Base-by-base conservation (phyloP, 164 flowering plant genomes). In the Chloranthus sessilifolius region DNA sequence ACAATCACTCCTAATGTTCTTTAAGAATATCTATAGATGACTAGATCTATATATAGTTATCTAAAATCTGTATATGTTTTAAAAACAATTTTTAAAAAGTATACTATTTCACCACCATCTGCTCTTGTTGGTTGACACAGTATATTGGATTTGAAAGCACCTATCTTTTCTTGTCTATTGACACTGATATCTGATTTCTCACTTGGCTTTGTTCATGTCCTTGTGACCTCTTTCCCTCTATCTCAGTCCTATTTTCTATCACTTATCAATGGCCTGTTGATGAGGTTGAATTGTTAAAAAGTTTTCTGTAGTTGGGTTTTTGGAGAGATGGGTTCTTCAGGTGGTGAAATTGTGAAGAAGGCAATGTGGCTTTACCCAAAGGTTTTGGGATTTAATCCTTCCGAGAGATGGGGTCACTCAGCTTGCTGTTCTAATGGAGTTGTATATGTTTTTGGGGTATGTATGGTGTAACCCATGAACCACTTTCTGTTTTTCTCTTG, bases 381-480 rank as follows among this genome's bases (percentile, higher is more conserved):
- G 69, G 76, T 77, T 35, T 44, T 68, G 52, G 96, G 95, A 3
- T 74, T 71, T 43, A 67, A 64, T 51, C 98, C 96, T 65, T 72
- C 89, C 50, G 88, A 87, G 58, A 83, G 98, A 85, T 91, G 98
- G 96, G 98, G 98, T 22, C 98, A 91, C 59, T 79, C 96, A 52
- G 81, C 95, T 68, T 87, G 91, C 61, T 80, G 48, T 49, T 81
- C 67, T 55, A 68, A 78, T 61, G 88, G 89, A 1, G 53, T 61
- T 37, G 61, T 91, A 51, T 85, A 91, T 65, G 63, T 88, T 29
- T 91, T 71, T 75, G 98, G 98, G 78, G 98, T 91, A 83, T 52
- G 73, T 55, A 11, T 38, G 1, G 1, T 50, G 39, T 31, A 21
- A 38, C 24, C 10, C 23, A 42, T 49, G 45, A 34, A 16, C n/a